A percentile compares a stretch with the other conserved stretches of the same genome.
phyloP scores from a whole-genome alignment of 352 stramenopile species.

The Globisporangium lucens region DNA sequence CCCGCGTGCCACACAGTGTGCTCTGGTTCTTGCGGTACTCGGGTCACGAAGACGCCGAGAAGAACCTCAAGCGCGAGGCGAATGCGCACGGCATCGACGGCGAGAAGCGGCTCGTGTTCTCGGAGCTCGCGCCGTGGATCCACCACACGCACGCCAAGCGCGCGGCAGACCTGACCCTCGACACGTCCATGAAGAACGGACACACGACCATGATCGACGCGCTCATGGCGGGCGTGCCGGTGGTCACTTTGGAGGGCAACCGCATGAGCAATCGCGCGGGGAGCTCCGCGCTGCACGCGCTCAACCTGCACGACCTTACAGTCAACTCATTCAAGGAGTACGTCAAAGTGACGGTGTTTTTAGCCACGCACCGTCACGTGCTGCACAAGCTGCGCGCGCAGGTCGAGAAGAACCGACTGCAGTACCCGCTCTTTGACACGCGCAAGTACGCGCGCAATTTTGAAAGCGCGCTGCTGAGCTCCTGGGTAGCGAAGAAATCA shows the following conservation, averaged over 20 bases:
- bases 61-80: constrained; percentile 51
- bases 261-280: constrained; percentile 68
- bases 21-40: constrained; percentile 76
- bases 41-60: constrained; percentile 41
- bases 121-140: constrained; percentile 62
- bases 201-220: constrained; percentile 82
- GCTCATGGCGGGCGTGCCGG: constrained; percentile 70
- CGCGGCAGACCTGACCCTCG: constrained; percentile 66
- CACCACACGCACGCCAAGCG: constrained; percentile 76
- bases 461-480: constrained; percentile 34
- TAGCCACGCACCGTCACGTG: constrained; percentile 36
- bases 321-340: constrained; percentile 82
- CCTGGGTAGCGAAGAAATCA: constrained; percentile 42
- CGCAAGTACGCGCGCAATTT: constrained; percentile 49
- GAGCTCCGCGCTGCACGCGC: constrained; percentile 49
- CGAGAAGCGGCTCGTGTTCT: constrained; percentile 53
- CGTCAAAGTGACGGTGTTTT: constrained; percentile 60
- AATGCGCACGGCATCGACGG: constrained; percentile 49
- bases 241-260: constrained; percentile 64
- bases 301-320: constrained; percentile 48
- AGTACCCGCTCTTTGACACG: constrained; percentile 69
- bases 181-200: constrained; percentile 83
- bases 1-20: constrained; percentile 58
- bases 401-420: constrained; percentile 41
- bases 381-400: constrained; percentile 32